Evolutionary conservation across 768 basidiomycete species (phyloP).

Genomic region (Kwoniella shandongensis): DNA sequence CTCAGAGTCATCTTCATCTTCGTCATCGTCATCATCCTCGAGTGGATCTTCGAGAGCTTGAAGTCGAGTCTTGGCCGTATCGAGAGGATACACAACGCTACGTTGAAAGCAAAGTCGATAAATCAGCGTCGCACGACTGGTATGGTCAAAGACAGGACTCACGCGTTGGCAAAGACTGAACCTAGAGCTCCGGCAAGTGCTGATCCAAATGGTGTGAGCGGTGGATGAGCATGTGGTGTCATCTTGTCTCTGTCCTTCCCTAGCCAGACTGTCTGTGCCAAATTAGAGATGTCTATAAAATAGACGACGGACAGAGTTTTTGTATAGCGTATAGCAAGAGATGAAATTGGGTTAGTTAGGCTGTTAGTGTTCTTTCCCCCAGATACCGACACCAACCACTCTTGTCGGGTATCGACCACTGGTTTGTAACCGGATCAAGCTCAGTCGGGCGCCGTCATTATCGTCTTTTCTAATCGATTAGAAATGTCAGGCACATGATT

Average conservation of each 20-base stretch:
- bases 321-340: not conserved
- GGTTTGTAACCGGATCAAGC: no score
- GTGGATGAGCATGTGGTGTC: constrained; percentile 15
- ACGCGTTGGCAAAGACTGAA: constrained; percentile 91
- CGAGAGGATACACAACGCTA: constrained; percentile 90
- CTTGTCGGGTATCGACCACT: no score
- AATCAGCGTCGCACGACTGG: constrained; percentile 6
- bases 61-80: constrained; percentile 94
- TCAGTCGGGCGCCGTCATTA: no score
- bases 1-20: not conserved
- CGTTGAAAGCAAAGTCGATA: constrained; percentile 2
- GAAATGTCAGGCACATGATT: no score
- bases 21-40: constrained; percentile 55
- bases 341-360: no score
- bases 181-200: constrained; percentile 91
- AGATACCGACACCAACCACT: no score
- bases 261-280: not conserved
- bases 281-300: not conserved
- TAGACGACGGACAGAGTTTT: not conserved
- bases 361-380: no score
- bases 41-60: constrained; percentile 67
- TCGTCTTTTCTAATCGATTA: no score
- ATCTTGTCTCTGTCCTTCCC: constrained; percentile 2
- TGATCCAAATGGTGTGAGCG: constrained; percentile 78
- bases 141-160: constrained; percentile 53